A percentile compares a stretch with the other conserved stretches of the same genome.
Evolutionary conservation across 805 yeast species (phyloP).

Genomic region (Candida yuanshanica): DNA sequence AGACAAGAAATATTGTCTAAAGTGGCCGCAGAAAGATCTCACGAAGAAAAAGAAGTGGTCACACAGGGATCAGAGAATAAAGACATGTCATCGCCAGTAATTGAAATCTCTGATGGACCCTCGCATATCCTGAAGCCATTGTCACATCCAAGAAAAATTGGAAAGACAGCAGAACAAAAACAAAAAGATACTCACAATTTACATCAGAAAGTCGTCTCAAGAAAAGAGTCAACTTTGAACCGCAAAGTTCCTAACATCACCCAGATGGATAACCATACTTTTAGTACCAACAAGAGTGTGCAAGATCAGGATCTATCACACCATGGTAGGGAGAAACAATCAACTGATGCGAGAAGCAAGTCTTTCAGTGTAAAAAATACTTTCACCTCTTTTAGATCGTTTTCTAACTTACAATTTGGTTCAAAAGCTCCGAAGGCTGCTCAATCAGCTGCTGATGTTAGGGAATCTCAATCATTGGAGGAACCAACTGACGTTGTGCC

Average conservation of each 20-base stretch:
- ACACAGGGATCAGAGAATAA: not conserved
- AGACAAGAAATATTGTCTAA: not conserved
- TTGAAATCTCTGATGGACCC: not conserved
- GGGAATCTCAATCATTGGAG: not conserved
- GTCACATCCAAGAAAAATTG: no score
- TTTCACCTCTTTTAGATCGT: conserved; percentile 6
- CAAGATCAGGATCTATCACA: not conserved
- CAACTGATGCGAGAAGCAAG: not conserved
- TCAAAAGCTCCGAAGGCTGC: not conserved
- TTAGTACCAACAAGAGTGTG: not conserved
- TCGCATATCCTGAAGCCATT: no score
- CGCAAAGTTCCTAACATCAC: not conserved
- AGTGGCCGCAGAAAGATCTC: not conserved
- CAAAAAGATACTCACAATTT: no score
- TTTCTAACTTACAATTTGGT: conserved; percentile 2
- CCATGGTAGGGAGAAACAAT: not conserved
- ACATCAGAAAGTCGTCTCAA: not conserved
- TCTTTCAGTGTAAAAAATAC: conserved; percentile 7
- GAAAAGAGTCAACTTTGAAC: not conserved
- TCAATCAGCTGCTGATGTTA: not conserved
- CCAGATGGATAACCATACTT: not conserved
- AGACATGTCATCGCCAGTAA: not conserved
- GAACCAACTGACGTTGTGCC: no score
- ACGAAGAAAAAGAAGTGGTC: not conserved
- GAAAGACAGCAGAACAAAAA: no score